Base-by-base conservation (phyloP, 768 basidiomycete species). In the Psilocybe cubensis region DNA sequence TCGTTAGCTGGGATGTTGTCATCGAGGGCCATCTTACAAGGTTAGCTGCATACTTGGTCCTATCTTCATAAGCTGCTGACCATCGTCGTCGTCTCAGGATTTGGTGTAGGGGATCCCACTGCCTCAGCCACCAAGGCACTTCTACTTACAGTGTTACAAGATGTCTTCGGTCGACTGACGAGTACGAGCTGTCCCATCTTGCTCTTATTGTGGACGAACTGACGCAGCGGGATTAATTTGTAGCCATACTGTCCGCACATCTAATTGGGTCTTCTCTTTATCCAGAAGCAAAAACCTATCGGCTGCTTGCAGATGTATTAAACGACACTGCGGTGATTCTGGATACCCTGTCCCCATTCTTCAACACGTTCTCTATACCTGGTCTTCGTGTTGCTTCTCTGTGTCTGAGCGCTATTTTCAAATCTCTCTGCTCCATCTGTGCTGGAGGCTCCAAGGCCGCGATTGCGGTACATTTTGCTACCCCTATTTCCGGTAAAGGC, bases 361-460 rank as follows among this genome's bases (percentile, higher is more conserved):
- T 88, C 20, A 77, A 70, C 40, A 69, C 77, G 0, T 54, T 67
- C 3, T 62, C 69, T 11, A 68, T 79, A 57, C 76, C 82, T 5
- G 73, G 76, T 2, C 63, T 83, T 3, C 81, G 85, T 7, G 67
- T 84, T 1, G 61, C 70, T 1, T 74, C 80, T 0, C 70, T 89
- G 4, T 89, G 88, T 59, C 47, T 85, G 41, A 86, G 86, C 56
- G 84, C 86, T 0, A 75, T 79, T 2, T 72, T 84, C 54, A 79
- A 83, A 25, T 79, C 87, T 1, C 70, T 89, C 1, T 89, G 87
- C 61, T 77, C 75, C 0, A 81, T 89, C n/a, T 81, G 80, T 8
- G 87, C 85, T 6, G 85, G 83, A 12, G 88, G 88, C 1, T 88
- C 88, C 3, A 89, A 88, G 66, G 82, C 87, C 1, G 86, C 88